Evolutionary conservation across 805 yeast species (phyloP), one percentile per base, ranked within the genome.

Genomic region (Saccharomycopsis amapae): DNA sequence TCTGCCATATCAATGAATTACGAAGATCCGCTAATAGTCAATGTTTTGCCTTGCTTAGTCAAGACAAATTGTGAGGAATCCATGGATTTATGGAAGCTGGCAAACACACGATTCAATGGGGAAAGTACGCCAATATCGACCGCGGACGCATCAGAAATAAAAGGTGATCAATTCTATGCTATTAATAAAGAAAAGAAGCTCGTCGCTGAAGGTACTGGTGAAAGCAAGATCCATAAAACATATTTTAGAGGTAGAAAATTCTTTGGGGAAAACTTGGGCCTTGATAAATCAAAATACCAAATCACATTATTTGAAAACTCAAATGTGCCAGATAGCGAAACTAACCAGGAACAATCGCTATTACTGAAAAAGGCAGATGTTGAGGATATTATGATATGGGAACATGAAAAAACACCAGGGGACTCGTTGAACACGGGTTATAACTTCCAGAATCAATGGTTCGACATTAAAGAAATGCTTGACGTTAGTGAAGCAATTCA

Each of bases 81-180:
- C 19, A 13, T 45, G 37, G 23, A 23, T 26, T 34, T 39, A 5
- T 49, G 48, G 52, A 38, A 48, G 51, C 9, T 3, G 4, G 15
- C 51, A 23, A 48, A 58, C 60, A 20, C 54, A 20, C 58, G 48
- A 38, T 59, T 56, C 40, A 63, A 52, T 38, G 62, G 65, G 18
- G 62, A 44, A 38, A 18, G n/a, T 24, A 35, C 13, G 19, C 5
- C 13, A 2, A 18, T 30, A n/a, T n/a, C n/a, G n/a, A n/a, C n/a
- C n/a, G n/a, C n/a, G n/a, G n/a, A n/a, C n/a, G n/a, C 5, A 9
- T 19, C 31, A 19, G 22, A 38, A 2, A 26, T 44, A 13, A 19
- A 39, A 33, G 39, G 22, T 6, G 47, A 43, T 35, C 34, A 37
- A 9, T 49, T 49, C 40, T 41, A 33, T 31, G 15, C 35, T 7